Evolutionary conservation across 805 yeast genomes (phyloP), one percentile per base, ranked within the genome.

Genomic region (Yarrowia divulgata): DNA sequence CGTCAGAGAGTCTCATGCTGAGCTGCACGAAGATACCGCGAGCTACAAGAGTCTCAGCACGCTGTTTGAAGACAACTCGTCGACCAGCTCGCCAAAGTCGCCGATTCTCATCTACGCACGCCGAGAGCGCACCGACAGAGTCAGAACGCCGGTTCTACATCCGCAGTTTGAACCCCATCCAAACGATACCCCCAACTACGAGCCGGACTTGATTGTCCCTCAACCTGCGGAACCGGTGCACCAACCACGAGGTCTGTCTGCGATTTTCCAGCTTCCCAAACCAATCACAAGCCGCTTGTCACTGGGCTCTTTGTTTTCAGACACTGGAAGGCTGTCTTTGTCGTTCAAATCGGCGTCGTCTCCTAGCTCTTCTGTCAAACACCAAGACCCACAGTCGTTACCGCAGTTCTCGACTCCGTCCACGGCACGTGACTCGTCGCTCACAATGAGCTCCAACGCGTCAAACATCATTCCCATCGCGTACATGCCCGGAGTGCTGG

Each of bases 381-480:
- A 50, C 16, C 29, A 23, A 23, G 29, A 23, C 29, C 29, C 29
- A 4, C 35, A 39, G 5, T 8, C n/a, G 18, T 37, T 37, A 1
- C 62, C 34, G 10, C 62, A 35, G 12, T 39, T 55, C 9, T 37
- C 45, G 1, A 23, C 35, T 1, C 62, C 62, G 7, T 55, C 62
- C 4, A 39, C 62, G 9, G 62, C 62, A 1, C 45, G 62, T 1
- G 46, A 55, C 62, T 55, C 62, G 46, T 55, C 62, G 7, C 62
- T 55, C 18, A 55, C 62, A 10, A 55, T 55, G 46, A 34, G 42
- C 35, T 88, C 95, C 16, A 87, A 89, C 74, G 96, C 95, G 3
- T 90, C 97, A 14, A 93, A 93, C 77, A 88, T 93, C 72, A 84
- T 93, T 71, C 97, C 97, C 18, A 89, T 94, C 69, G 97, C 97